These are phyloP conservation scores for Ganoderma boninense DNA, from an alignment of 1,284 basidiomycete genomes.

Conservation along the genomic window DNA sequence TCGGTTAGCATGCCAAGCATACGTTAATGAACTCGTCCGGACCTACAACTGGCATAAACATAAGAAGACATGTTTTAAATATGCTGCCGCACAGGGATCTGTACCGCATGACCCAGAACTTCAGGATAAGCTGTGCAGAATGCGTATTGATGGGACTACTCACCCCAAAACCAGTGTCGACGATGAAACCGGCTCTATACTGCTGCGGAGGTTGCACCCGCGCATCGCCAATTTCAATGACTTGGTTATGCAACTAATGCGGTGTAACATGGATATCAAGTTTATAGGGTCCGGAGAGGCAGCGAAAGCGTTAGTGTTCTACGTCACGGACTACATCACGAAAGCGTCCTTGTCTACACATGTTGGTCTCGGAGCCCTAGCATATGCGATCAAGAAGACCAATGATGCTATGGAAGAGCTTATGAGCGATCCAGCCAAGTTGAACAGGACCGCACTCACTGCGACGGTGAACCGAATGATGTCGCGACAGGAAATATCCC, in stretches of 20 bases:
- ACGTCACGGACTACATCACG: background rate
- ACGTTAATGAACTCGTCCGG: background rate
- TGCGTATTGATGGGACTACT: background rate
- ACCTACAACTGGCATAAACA: background rate
- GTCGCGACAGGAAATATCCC: background rate
- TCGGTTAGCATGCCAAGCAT: background rate
- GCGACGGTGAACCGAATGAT: background rate
- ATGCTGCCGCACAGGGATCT: background rate
- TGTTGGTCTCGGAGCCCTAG: background rate
- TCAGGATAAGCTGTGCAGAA: background rate
- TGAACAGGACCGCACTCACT: background rate
- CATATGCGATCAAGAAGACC: background rate
- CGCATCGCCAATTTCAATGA: background rate
- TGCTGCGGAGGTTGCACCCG: background rate
- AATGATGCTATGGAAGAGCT: background rate
- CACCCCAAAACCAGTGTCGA: background rate
- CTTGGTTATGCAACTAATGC: background rate
- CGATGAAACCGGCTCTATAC: background rate
- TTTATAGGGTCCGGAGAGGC: background rate
- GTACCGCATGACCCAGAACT: background rate
- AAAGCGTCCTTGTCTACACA: background rate
- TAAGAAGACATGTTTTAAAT: background rate
- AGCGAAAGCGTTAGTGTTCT: background rate
- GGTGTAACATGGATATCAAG: background rate
- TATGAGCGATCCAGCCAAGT: background rate